Percentiles rank a stretch among this genome's conserved stretches.
Conservation (phyloP, 768 basidiomycete genomes). For the Naematelia encephala region DNA sequence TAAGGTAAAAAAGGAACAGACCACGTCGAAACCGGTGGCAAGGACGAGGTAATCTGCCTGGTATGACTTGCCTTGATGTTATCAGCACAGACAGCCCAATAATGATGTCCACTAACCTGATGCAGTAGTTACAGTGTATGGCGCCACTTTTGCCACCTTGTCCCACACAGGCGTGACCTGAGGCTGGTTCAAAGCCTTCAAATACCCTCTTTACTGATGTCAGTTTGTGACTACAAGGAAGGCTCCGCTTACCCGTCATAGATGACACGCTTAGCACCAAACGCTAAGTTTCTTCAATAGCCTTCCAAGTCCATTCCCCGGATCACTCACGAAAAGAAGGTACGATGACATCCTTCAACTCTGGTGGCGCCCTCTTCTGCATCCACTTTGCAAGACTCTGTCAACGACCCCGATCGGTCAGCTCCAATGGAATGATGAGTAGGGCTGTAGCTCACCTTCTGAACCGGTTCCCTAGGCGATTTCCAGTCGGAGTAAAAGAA, state of each 20-base stretch:
- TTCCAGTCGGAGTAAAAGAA: neutral
- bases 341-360: neutral
- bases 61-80: conserved; percentile 6
- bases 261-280: neutral
- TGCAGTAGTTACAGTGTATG: neutral
- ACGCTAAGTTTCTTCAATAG: neutral
- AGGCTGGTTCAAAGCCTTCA: conserved; percentile 15
- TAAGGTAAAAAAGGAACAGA: neutral
- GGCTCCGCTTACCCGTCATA: neutral
- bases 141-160: conserved; percentile 9
- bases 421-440: neutral
- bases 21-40: conserved; percentile 31
- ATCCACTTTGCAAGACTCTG: neutral
- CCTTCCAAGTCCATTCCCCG: neutral
- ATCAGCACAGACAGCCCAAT: neutral
- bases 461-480: neutral
- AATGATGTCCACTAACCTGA: neutral
- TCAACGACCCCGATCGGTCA: neutral
- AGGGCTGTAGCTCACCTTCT: conserved; percentile 10
- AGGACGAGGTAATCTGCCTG: conserved; percentile 20
- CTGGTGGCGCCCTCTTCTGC: neutral
- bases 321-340: neutral
- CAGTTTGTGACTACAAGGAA: neutral
- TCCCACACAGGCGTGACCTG: conserved; percentile 22
- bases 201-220: conserved; percentile 25